Evolutionary conservation across 164 flowering plant genomes (phyloP), one percentile per base, ranked within the genome.

Genomic region (Nymphaea colorata): DNA sequence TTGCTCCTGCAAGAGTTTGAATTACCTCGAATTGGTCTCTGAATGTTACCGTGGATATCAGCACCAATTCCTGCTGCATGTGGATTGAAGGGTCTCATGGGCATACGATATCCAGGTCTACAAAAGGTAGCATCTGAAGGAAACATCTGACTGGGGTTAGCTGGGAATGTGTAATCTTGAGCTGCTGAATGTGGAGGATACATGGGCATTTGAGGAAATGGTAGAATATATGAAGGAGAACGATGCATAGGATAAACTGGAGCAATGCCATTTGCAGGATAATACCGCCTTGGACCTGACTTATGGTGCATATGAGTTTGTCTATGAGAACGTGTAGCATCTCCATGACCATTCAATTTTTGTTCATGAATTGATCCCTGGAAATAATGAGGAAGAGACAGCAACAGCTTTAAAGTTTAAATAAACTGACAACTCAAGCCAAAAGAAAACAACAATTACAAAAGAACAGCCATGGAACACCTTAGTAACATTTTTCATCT

Each of bases 81-180:
- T 59, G 86, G 79, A 67, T 70, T 77, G 83, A 82, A 81, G 67
- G 79, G 69, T 70, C 82, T 91, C 72, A 75, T 67, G 5, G 82
- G 80, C 12, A 75, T 62, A 66, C 87, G 85, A 64, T 63, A 64
- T 51, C 83, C 83, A 75, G 86, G 51, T 69, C 80, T 82, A 44
- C 70, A 69, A 69, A 79, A 14, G 66, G 71, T 82, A 71, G 75
- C 60, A 66, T 85, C 90, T 63, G 70, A 72, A 25, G 17, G 17
- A 70, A 47, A 76, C 2, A 82, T 85, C 61, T 74, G 81, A 15
- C 82, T 82, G 53, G 17, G 68, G 2, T 25, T 16, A 66, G 90
- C 87, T 59, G 64, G 89, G 68, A 79, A 89, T 67, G 73, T 79
- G 80, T 76, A 89, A 6, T 87, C 91, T 70, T 84, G 71, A 68